phyloP scores from a whole-genome alignment of 345 rosid species.

The Camelina sativa region DNA sequence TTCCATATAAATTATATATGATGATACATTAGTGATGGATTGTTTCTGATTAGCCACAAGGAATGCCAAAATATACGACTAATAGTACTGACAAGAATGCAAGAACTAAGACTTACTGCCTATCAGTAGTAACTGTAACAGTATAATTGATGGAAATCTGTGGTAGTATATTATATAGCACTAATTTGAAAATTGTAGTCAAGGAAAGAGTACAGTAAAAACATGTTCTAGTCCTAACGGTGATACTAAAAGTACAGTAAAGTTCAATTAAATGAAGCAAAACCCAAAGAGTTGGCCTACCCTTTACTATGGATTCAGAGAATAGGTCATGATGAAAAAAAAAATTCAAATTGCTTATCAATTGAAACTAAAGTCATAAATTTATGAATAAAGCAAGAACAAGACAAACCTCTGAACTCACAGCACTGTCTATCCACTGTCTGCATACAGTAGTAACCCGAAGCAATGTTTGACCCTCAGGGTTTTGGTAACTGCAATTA shows the following conservation, averaged over 20 bases:
- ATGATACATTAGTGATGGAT: neutral
- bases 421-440: neutral
- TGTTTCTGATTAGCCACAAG: neutral
- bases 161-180: neutral
- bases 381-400: neutral
- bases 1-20: neutral
- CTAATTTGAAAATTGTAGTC: neutral
- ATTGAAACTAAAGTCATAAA: neutral
- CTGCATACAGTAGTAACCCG: slow-evolving; percentile 4
- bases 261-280: neutral
- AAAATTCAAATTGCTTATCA: neutral
- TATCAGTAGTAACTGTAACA: neutral
- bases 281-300: neutral
- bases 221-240: neutral
- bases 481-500: neutral
- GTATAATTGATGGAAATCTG: neutral
- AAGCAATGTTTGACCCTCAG: slow-evolving; percentile 1
- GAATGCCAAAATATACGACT: neutral
- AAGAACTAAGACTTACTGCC: neutral
- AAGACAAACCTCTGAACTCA: slow-evolving; percentile 1
- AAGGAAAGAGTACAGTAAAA: too few species aligned
- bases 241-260: neutral
- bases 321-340: neutral
- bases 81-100: neutral
- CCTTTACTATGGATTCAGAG: neutral